Evolutionary conservation across 2,329 filamentous ascomycete species (phyloP), one percentile per base, ranked within the genome.

Genomic region (Talaromyces sp.): DNA sequence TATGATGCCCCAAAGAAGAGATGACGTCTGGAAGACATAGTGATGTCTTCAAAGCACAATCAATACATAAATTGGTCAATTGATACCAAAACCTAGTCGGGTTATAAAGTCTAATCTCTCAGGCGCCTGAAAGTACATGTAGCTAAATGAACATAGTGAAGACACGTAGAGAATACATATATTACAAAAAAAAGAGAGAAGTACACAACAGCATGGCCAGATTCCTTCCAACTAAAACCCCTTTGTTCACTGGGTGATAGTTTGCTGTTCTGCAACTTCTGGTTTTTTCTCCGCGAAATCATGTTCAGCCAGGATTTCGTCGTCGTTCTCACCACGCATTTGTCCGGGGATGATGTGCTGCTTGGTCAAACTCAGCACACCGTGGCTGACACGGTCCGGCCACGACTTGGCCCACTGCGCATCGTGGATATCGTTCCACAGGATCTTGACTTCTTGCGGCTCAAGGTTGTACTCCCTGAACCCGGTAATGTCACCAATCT

Each of bases 391-490:
- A 29, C 65, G 70, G n/a, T 69, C 66, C 11, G 77, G 76, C 79
- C 79, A 81, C 5, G 66, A 59, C 59, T 72, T 65, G 8, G 79
- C 78, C 61, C 68, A 73, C 41, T 71, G 70, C 29, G 77, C 76
- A 67, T 80, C 75, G 55, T 77, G 71, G 32, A 79, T 50, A 66
- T 81, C 76, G 17, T 70, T 72, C 79, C 79, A 81, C 58, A 76
- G 71, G 41, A 80, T 72, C 66, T 77, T 77, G 31, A 80, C 74
- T n/a, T 72, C 62, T 11, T 70, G 64, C 12, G 67, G 63, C n/a
- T 65, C 58, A 56, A 72, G 54, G 2, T 69, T 66, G 46, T 69
- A 67, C 26, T 69, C 65, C 21, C 31, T 38, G 29, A 55, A 24
- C 27, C 59, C 51, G 5, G 59, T 27, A 17, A 21, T n/a, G 5